A percentile compares a stretch with the other conserved stretches of the same genome.
phyloP scores from a whole-genome alignment of 2,329 filamentous ascomycete genomes.

The Fusarium sublunatum region DNA sequence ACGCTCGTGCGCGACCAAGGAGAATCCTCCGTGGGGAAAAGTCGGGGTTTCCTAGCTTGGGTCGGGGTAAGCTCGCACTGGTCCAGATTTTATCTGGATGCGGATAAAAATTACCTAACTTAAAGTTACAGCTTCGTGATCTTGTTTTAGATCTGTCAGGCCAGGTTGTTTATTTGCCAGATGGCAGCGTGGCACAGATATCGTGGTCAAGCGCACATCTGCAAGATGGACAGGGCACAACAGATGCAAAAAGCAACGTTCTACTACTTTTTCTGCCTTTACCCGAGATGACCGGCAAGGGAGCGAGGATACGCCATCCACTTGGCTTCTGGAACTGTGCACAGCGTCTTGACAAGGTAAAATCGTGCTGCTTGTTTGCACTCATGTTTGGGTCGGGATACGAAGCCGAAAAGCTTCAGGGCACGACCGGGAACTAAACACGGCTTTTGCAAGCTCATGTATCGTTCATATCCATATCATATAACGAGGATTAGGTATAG shows the following conservation, averaged over 20 bases:
- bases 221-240: constrained; percentile 14
- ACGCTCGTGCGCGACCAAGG: constrained; percentile 11
- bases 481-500: not conserved
- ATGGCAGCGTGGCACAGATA: not conserved
- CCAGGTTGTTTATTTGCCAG: not conserved
- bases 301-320: too few species aligned
- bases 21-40: constrained; percentile 37
- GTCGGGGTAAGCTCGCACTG: constrained; percentile 30
- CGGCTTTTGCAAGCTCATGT: not conserved
- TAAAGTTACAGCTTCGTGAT: constrained; percentile 2
- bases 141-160: constrained; percentile 9
- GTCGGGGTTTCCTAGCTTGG: constrained; percentile 36
- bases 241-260: constrained; percentile 20
- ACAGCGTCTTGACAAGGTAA: not conserved
- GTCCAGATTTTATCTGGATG: constrained; percentile 5
- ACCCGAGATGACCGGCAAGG: constrained; percentile 4
- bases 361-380: not conserved
- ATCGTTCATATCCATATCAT: not conserved
- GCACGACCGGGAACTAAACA: not conserved
- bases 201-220: constrained; percentile 1
- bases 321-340: not conserved
- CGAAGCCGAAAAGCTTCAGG: constrained; percentile 2
- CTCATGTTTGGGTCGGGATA: constrained; percentile 7
- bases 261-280: not conserved
- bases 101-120: not conserved